These are phyloP conservation scores for Cyberlindnera lachancei DNA, from an alignment of 805 yeast species.

Conservation along the genomic window DNA sequence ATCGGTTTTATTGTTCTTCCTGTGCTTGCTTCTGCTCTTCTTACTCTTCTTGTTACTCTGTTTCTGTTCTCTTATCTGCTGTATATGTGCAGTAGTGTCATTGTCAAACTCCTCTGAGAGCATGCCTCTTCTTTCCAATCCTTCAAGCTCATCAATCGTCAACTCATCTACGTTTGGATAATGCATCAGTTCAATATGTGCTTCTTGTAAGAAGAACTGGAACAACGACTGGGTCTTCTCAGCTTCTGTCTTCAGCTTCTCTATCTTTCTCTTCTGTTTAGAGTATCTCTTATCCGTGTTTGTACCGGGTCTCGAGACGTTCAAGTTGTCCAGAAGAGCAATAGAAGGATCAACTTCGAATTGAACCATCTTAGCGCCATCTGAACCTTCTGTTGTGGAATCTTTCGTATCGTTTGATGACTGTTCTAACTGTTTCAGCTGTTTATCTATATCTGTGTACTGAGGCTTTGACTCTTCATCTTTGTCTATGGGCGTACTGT, in stretches of 20 bases:
- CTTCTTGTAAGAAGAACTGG: slow-evolving; percentile 12
- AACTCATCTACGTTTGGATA: slow-evolving; percentile 10
- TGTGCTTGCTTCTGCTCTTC: no score
- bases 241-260: slow-evolving; percentile 3
- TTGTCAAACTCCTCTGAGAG: neutral
- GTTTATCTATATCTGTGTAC: no score
- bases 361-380: slow-evolving; percentile 3
- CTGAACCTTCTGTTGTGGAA: no score
- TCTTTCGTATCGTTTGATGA: no score
- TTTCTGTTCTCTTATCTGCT: no score
- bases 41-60: slow-evolving; percentile 1
- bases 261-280: slow-evolving; percentile 7
- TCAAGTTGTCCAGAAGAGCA: slow-evolving; percentile 14
- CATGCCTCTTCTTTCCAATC: no score
- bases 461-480: no score
- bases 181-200: slow-evolving; percentile 8
- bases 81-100: no score
- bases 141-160: slow-evolving; percentile 2
- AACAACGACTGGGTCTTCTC: slow-evolving; percentile 9
- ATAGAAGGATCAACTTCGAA: slow-evolving; percentile 5
- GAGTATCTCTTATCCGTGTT: slow-evolving; percentile 15
- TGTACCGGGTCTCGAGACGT: slow-evolving; percentile 16
- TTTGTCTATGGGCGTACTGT: no score
- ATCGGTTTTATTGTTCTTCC: no score
- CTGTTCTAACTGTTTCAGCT: no score